Conservation (phyloP, 2,329 filamentous ascomycete species). For the Nannizziopsis barbatae region DNA sequence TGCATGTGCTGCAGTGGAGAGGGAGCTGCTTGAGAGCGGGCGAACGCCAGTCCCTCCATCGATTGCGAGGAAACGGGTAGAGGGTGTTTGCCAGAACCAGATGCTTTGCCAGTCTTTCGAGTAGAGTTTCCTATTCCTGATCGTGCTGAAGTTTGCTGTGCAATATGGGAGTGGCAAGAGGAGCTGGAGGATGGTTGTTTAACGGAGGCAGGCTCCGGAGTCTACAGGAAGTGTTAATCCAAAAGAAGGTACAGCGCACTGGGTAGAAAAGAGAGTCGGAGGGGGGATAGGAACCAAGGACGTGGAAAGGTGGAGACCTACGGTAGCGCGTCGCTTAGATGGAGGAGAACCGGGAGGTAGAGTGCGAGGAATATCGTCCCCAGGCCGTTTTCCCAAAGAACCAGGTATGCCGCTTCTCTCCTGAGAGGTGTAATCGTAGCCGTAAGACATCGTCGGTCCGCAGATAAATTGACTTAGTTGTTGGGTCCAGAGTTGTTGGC, state of each 20-base stretch:
- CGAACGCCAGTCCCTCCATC: conserved; percentile 3
- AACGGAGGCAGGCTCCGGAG: conserved; percentile 8
- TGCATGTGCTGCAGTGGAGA: conserved; percentile 5
- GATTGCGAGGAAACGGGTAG: not conserved
- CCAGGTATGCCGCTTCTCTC: conserved; percentile 19
- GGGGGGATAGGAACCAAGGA: conserved; percentile 26
- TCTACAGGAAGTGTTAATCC: conserved; percentile 15
- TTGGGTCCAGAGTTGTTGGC: conserved; percentile 33
- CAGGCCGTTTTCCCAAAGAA: conserved; percentile 33
- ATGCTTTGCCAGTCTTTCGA: conserved; percentile 4
- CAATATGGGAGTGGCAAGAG: conserved; percentile 8
- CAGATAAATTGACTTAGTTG: conserved; percentile 32
- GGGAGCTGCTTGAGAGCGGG: not conserved
- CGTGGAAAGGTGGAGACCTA: conserved; percentile 31
- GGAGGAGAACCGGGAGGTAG: conserved; percentile 30
- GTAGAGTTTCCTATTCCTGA: conserved; percentile 4
- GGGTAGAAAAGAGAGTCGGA: conserved; percentile 16
- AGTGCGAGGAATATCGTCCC: conserved; percentile 33
- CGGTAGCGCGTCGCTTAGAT: conserved; percentile 37
- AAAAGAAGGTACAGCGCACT: conserved; percentile 15
- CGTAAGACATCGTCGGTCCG: conserved; percentile 15
- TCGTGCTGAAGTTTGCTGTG: not conserved
- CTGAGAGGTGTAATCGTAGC: conserved; percentile 10
- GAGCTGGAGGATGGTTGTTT: conserved; percentile 5
- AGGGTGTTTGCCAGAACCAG: not conserved